A percentile compares a stretch with the other conserved stretches of the same genome.
phyloP scores from a whole-genome alignment of 2,329 filamentous ascomycete genomes.

The Lecanoromycetidae sp. region DNA sequence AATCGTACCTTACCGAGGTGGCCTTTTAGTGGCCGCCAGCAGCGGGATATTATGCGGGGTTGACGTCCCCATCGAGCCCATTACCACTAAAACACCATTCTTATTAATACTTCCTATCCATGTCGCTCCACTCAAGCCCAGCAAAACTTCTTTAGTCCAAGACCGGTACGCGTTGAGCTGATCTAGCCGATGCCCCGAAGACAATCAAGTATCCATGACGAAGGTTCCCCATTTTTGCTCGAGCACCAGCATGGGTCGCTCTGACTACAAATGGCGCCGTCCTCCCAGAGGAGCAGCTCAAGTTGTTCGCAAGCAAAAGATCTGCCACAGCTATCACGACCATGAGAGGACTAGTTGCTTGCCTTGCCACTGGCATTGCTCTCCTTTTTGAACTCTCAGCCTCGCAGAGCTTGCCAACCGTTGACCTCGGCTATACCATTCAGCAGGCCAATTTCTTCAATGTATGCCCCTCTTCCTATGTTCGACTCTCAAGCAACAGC shows the following conservation, averaged over 20 bases:
- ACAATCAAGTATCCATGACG: neutral
- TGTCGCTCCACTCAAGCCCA: neutral
- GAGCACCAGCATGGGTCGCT: neutral
- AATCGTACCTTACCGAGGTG: no score
- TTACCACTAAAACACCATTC: no score
- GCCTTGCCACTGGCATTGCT: neutral
- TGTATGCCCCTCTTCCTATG: conserved; percentile 20
- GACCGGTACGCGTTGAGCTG: no score
- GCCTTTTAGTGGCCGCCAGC: no score
- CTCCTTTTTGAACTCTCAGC: neutral
- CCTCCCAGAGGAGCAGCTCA: neutral
- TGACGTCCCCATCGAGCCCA: no score
- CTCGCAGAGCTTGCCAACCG: conserved; percentile 27
- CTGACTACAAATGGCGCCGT: neutral
- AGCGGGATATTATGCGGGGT: no score
- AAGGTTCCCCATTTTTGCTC: neutral
- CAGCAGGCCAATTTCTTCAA: conserved; percentile 37
- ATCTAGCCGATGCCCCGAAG: neutral
- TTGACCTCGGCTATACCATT: conserved; percentile 44
- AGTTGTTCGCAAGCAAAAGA: neutral
- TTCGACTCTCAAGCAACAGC: neutral
- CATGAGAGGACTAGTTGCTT: neutral
- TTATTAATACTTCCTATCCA: neutral
- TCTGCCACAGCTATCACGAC: neutral
- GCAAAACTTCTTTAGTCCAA: neutral